Evolutionary conservation across 176 grass and related monocot species (phyloP).

Genomic region (Carex kokanica): DNA sequence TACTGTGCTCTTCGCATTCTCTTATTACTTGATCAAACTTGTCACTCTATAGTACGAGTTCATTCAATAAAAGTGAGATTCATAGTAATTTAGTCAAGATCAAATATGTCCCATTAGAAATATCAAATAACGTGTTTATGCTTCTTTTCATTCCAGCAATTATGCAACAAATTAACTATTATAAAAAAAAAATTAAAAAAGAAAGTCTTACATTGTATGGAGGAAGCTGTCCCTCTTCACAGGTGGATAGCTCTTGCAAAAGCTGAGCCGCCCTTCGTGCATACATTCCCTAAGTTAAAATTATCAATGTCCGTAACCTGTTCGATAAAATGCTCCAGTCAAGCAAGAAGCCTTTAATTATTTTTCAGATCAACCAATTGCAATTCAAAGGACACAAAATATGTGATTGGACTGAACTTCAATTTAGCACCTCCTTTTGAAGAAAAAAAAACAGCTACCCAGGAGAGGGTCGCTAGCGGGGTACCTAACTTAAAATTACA

Average conservation of each 20-base stretch:
- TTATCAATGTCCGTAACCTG: slow-evolving; percentile 21
- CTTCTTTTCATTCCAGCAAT: background rate
- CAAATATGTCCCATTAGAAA: background rate
- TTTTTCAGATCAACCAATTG: background rate
- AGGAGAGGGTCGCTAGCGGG: no score
- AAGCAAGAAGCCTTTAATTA: background rate
- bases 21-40: slow-evolving; percentile 79
- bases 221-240: slow-evolving; percentile 64
- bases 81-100: background rate
- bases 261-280: slow-evolving; percentile 65
- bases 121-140: background rate
- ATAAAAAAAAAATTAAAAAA: background rate
- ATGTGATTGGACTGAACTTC: background rate
- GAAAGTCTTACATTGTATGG: slow-evolving; percentile 48
- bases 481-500: background rate
- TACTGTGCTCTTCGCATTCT: slow-evolving; percentile 83
- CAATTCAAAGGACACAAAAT: background rate
- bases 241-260: slow-evolving; percentile 65
- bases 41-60: slow-evolving; percentile 47
- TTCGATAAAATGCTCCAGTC: slow-evolving; percentile 26
- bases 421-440: background rate
- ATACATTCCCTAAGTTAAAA: slow-evolving; percentile 50
- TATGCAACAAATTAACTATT: background rate
- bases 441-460: background rate
- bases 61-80: background rate